Percentiles rank a stretch among this genome's conserved stretches.
These are phyloP conservation scores for Anisodus tanguticus DNA, from an alignment of 257 asterid species.

Conservation along the genomic window DNA sequence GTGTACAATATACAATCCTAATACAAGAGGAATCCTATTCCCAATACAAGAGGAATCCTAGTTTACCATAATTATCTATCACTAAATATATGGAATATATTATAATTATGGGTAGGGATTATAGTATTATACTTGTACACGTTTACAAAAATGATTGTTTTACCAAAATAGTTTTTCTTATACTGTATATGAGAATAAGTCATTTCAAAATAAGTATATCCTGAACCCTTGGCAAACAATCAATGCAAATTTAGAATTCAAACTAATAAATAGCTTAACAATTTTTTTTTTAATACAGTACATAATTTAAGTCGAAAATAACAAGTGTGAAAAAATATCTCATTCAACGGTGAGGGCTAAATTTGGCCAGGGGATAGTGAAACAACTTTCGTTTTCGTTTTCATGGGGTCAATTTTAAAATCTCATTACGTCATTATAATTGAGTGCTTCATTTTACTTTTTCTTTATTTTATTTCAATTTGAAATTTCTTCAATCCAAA, in stretches of 20 bases:
- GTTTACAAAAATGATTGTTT: no score
- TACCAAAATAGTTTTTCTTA: background rate
- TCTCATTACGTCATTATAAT: background rate
- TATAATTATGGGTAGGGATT: no score
- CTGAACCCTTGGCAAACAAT: background rate
- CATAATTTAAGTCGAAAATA: background rate
- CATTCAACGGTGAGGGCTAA: constrained; percentile 10
- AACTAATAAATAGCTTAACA: background rate
- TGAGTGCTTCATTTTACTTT: background rate
- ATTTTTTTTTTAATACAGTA: no score
- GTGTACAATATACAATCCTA: no score
- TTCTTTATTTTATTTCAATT: background rate
- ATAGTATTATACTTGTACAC: no score
- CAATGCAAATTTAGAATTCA: background rate
- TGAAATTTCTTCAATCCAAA: background rate
- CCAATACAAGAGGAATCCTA: no score
- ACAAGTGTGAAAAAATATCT: background rate
- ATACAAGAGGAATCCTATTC: no score
- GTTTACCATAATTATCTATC: no score
- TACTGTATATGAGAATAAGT: background rate
- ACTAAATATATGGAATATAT: no score
- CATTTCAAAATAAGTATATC: background rate
- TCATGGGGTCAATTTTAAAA: constrained; percentile 10
- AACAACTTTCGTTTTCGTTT: background rate
- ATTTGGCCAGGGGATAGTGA: background rate